Evolutionary conservation across 139 green algal genomes (phyloP), one percentile per base, ranked within the genome.

Genomic region (Volvox africanus): DNA sequence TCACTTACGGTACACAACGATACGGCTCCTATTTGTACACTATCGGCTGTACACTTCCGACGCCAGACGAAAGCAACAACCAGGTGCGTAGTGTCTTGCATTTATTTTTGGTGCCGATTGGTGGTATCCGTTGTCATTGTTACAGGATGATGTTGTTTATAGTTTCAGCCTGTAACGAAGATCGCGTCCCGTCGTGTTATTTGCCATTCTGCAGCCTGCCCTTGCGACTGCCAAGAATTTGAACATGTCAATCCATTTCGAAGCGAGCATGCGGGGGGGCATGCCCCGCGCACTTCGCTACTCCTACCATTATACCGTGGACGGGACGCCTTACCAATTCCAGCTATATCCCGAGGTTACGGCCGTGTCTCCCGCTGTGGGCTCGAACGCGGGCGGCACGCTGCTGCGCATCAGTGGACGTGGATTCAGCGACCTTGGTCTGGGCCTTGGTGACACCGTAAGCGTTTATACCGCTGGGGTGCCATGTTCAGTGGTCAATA

Each of bases 321-420:
- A 80, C 67, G 88, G 88, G 61, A 55, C 22, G 26, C 82, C 90
- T 35, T 94, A 94, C 92, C 73, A 89, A 35, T 94, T 94, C 78
- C 90, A 93, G 82, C 82, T 94, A 55, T 88, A 93, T 55, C 37
- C 92, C 1, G 87, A 90, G 81, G 90, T 94, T 0, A 68, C 44
- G 18, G 87, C 33, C 30, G 76, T 94, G 33, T 79, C 44, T 3
- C 92, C 92, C 21, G 11, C n/a, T 33, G 33, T 32, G 12, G 92
- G 92, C 73, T 93, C 89, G 24, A 77, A 71, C 18, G 82, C 84
- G 1, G 92, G 92, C 50, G 92, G 92, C 62, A 93, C 89, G 0
- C 65, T 76, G 24, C 16, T 93, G 1, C 77, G 17, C 12, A 85
- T 94, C 68, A 71, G 14, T 6, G 92, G 92, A 14, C 82, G 75